A percentile compares a stretch with the other conserved stretches of the same genome.
Conservation (phyloP, 441 rosid species). For the Populus hybrid region DNA sequence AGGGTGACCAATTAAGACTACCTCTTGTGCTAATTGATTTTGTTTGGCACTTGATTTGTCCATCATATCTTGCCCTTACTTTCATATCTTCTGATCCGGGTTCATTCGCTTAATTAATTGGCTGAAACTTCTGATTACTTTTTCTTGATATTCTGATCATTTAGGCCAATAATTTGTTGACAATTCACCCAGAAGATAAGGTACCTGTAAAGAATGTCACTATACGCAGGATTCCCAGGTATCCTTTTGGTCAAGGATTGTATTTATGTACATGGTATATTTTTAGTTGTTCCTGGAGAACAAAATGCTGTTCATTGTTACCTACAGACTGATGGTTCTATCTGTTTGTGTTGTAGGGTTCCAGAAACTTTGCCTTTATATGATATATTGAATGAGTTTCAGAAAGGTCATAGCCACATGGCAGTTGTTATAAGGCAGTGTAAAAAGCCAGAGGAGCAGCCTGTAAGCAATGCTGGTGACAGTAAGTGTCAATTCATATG, state of each 20-base stretch:
- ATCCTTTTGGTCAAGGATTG: neutral
- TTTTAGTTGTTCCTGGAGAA: neutral
- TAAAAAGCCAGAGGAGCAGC: constrained; percentile 31
- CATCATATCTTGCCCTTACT: neutral
- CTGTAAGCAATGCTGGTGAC: constrained; percentile 26
- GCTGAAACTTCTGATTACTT: neutral
- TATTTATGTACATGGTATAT: neutral
- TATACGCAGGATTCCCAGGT: constrained; percentile 89
- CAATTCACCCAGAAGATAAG: constrained; percentile 82
- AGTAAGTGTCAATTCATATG: constrained; percentile 31
- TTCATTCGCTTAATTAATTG: neutral
- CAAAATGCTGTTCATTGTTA: constrained; percentile 3
- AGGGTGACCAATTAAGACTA: neutral
- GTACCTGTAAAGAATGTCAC: constrained; percentile 80
- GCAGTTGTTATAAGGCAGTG: constrained; percentile 48
- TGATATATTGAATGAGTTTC: constrained; percentile 64
- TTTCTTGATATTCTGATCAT: constrained; percentile 11
- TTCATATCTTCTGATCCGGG: neutral
- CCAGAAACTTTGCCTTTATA: constrained; percentile 49
- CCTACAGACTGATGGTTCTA: neutral
- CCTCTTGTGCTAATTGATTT: neutral
- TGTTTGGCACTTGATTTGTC: neutral
- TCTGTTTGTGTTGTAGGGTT: constrained; percentile 35
- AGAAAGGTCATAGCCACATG: constrained; percentile 73
- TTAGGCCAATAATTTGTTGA: constrained; percentile 81